Percentiles rank a stretch among this genome's conserved stretches.
These are phyloP conservation scores for Phytopythium chamaehyphon DNA, from an alignment of 352 stramenopile genomes.

Conservation along the genomic window DNA sequence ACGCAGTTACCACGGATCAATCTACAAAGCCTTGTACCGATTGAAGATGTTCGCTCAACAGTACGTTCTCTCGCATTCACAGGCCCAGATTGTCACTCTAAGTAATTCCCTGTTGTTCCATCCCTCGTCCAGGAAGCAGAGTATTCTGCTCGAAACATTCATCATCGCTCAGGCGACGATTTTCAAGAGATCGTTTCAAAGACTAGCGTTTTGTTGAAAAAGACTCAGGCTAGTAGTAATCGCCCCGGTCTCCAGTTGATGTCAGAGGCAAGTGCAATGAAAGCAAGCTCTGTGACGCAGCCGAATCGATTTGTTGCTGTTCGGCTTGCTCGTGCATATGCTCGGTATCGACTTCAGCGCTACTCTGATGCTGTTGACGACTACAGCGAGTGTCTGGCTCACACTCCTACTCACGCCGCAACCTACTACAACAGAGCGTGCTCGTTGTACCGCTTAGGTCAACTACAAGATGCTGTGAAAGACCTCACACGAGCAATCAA, in stretches of 20 bases:
- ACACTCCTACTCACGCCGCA: constrained; percentile 30
- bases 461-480: constrained; percentile 37
- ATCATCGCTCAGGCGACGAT: constrained; percentile 22
- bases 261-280: neutral
- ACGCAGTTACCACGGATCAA: constrained; percentile 12
- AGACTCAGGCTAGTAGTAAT: constrained; percentile 13
- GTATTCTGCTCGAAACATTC: constrained; percentile 41
- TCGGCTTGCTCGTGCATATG: constrained; percentile 38
- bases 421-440: constrained; percentile 64
- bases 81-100: too few species aligned
- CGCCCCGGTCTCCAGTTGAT: constrained; percentile 1
- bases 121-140: constrained; percentile 26
- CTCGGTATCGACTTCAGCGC: constrained; percentile 44
- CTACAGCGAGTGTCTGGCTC: constrained; percentile 44
- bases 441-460: constrained; percentile 42
- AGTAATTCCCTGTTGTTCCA: too few species aligned
- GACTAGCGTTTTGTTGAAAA: constrained; percentile 35
- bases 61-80: constrained; percentile 4
- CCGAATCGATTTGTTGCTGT: constrained; percentile 4
- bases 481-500: constrained; percentile 66
- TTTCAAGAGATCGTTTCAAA: constrained; percentile 35
- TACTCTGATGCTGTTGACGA: constrained; percentile 44
- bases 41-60: constrained; percentile 30
- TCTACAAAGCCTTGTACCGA: constrained; percentile 30
- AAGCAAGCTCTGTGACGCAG: neutral